phyloP scores from a whole-genome alignment of 139 green algal species.

The Micromonas pusilla region DNA sequence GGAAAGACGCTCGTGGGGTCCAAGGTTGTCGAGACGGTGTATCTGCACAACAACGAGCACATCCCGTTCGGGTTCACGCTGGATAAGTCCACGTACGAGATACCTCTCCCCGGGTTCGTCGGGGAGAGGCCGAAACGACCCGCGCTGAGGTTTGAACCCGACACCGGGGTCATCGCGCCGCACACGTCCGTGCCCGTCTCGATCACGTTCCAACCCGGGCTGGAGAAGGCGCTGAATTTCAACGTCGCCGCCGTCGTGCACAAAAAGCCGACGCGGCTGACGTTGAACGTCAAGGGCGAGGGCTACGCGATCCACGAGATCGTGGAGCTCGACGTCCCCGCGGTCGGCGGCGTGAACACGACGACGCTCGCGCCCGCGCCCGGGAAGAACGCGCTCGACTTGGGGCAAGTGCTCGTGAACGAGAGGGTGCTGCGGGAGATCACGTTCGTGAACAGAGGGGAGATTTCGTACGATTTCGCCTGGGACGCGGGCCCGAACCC shows the following conservation, averaged over 20 bases:
- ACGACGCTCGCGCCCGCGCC: conserved; percentile 7
- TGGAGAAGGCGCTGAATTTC: conserved; percentile 60
- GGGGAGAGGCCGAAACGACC: too few relatives aligned
- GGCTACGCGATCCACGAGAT: conserved; percentile 58
- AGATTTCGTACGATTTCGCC: conserved; percentile 56
- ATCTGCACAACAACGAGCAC: conserved; percentile 62
- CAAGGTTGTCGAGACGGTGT: conserved; percentile 28
- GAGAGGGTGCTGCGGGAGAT: conserved; percentile 51
- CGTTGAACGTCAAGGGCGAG: conserved; percentile 73
- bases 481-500: conserved; percentile 53
- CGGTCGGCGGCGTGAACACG: conserved; percentile 45
- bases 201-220: conserved; percentile 48
- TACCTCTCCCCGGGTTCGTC: too few relatives aligned
- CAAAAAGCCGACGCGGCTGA: conserved; percentile 57
- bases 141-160: conserved; percentile 50
- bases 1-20: conserved; percentile 38
- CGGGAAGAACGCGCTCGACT: conserved; percentile 55
- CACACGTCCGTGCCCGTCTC: conserved; percentile 41
- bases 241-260: conserved; percentile 60
- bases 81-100: conserved; percentile 58
- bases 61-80: conserved; percentile 65
- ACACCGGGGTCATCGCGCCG: conserved; percentile 48
- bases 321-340: conserved; percentile 52
- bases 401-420: conserved; percentile 69
- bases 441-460: conserved; percentile 56